Percentiles rank a stretch among this genome's conserved stretches.
phyloP scores from a whole-genome alignment of 2,329 filamentous ascomycete species.

The Penicillium sp. region DNA sequence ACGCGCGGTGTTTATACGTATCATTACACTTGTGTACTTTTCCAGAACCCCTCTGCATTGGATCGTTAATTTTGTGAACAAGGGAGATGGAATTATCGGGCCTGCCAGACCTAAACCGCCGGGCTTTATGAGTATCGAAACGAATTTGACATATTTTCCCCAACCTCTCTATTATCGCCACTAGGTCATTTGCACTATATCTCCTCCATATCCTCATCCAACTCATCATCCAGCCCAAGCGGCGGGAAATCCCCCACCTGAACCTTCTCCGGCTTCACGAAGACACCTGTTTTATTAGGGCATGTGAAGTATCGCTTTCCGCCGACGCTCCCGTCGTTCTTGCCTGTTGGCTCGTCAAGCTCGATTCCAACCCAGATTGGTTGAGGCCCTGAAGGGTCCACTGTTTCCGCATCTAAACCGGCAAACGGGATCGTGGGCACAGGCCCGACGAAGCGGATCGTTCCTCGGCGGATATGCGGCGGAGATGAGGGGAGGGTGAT shows the following conservation, averaged over 20 bases:
- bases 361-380: slow-evolving; percentile 63
- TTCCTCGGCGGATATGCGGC: slow-evolving; percentile 50
- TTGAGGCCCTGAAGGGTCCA: slow-evolving; percentile 27
- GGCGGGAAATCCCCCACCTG: slow-evolving; percentile 65
- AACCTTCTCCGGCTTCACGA: slow-evolving; percentile 66
- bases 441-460: slow-evolving; percentile 48
- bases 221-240: slow-evolving; percentile 56
- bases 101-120: background rate
- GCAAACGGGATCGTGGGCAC: slow-evolving; percentile 46
- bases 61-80: slow-evolving; percentile 11
- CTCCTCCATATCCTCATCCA: slow-evolving; percentile 62
- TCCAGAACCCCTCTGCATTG: slow-evolving; percentile 3
- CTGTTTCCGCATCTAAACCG: slow-evolving; percentile 29
- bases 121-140: background rate
- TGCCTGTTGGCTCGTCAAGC: slow-evolving; percentile 68
- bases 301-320: slow-evolving; percentile 61
- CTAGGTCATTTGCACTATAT: slow-evolving; percentile 35
- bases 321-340: slow-evolving; percentile 64
- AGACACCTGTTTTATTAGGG: slow-evolving; percentile 60
- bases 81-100: background rate
- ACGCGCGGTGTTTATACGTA: slow-evolving; percentile 11
- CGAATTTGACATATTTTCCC: background rate
- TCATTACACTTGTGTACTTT: background rate
- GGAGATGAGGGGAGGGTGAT: slow-evolving; percentile 49
- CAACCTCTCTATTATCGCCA: background rate